Evolutionary conservation across 2,329 filamentous ascomycete genomes (phyloP), one percentile per base, ranked within the genome.

Genomic region (Ophiostoma pallidulum): DNA sequence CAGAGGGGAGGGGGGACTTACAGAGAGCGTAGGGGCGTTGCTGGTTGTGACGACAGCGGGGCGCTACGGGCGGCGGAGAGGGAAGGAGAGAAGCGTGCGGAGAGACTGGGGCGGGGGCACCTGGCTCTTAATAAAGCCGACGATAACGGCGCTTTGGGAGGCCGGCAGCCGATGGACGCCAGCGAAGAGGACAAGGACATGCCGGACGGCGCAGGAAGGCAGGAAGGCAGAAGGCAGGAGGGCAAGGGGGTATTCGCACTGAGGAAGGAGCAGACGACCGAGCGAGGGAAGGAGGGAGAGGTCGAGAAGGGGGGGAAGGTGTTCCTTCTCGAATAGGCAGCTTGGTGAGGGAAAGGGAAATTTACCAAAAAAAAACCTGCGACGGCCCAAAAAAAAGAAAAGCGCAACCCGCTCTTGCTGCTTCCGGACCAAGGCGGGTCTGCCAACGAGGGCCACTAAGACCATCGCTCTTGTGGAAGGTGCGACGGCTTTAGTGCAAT

Each of bases 21-120:
- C 47, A 47, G 31, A 42, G 49, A 43, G 18, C 22, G 38, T 10
- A 32, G 26, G 22, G 39, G 44, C 12, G 42, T 6, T n/a, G 42
- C 22, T 41, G 47, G 19, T 33, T 43, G 49, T 50, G 52, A 53
- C 52, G 49, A 48, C 51, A 52, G 52, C 52, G 52, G 52, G 47
- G 52, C 42, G 45, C 16, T n/a, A 24, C 22, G 41, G 39, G 29
- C 38, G 35, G 45, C 36, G 19, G 35, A 40, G 20, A 36, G 28
- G 12, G 38, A 18, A 20, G 45, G 20, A 38, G 31, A 28, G 39
- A 37, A 19, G 24, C 14, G 13, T 32, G 48, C 39, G 43, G 51
- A 47, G 45, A 39, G 45, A 32, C 16, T 19, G n/a, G 20, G 26
- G 46, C 41, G 46, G 45, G 48, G 50, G 42, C 37, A 38, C 47